Conservation (phyloP, 2,329 filamentous ascomycete genomes). For the Rhexocercosporidium sp. region DNA sequence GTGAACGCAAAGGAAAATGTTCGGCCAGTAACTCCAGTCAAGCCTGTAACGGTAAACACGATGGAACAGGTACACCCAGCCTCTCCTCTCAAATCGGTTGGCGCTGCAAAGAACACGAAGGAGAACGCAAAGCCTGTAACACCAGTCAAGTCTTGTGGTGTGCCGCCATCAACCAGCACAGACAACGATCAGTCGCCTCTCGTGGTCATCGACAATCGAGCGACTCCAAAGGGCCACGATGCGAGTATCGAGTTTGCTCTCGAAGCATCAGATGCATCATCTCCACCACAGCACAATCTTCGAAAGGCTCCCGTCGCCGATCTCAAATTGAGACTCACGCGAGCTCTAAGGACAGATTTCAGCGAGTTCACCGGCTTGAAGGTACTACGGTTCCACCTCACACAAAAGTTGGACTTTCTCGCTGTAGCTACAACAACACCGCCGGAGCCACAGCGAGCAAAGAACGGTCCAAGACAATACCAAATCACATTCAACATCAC, state of each 20-base stretch:
- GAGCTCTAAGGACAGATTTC: conserved; percentile 46
- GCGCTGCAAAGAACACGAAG: conserved; percentile 6
- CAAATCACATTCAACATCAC: conserved; percentile 62
- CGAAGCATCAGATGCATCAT: conserved; percentile 15
- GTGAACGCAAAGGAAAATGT: conserved; percentile 22
- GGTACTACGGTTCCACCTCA: conserved; percentile 54
- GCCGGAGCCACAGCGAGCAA: conserved; percentile 57
- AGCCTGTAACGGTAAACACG: not conserved
- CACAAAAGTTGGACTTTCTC: conserved; percentile 57
- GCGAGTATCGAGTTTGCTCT: conserved; percentile 40
- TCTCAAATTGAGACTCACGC: conserved; percentile 34
- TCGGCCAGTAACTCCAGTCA: conserved; percentile 17
- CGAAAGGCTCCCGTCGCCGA: conserved; percentile 27
- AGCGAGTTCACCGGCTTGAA: conserved; percentile 60
- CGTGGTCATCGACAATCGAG: conserved; percentile 30
- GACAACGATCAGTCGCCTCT: conserved; percentile 28
- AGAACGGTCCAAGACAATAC: conserved; percentile 63
- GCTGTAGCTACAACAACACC: conserved; percentile 59
- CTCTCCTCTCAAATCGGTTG: not conserved
- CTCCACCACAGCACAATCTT: conserved; percentile 11
- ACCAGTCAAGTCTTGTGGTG: conserved; percentile 15
- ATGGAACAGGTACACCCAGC: not conserved
- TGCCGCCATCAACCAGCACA: not conserved
- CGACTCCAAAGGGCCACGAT: conserved; percentile 37
- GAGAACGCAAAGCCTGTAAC: conserved; percentile 22